phyloP scores from a whole-genome alignment of 1,139 yeast genomes.

The Geotrichum klebahnii region DNA sequence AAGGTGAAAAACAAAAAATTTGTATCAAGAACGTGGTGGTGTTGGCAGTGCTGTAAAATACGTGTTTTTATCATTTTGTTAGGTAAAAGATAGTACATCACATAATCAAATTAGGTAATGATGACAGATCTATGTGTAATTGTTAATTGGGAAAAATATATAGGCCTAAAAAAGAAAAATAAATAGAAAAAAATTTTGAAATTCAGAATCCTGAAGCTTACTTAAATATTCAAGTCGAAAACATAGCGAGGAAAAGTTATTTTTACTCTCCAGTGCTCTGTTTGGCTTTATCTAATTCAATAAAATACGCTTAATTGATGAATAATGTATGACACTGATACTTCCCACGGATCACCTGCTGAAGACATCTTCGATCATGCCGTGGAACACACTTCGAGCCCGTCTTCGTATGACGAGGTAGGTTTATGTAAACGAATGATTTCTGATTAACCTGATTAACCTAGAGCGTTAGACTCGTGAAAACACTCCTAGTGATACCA shows the following conservation, averaged over 20 bases:
- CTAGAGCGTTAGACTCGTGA: not conserved
- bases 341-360: constrained; percentile 1
- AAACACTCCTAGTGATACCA: not conserved
- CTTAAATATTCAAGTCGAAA: too few relatives aligned
- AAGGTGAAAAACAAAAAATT: constrained; percentile 10
- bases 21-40: constrained; percentile 6
- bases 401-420: not conserved
- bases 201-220: not conserved
- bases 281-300: not conserved
- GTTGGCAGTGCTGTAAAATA: constrained; percentile 1
- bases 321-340: not conserved
- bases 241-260: too few relatives aligned
- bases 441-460: not conserved
- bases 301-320: not conserved
- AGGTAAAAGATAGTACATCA: too few relatives aligned
- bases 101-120: not conserved
- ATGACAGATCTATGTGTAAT: not conserved
- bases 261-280: too few relatives aligned
- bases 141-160: too few relatives aligned
- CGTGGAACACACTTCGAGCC: not conserved
- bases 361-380: constrained; percentile 6
- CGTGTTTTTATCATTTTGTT: too few relatives aligned
- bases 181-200: not conserved
- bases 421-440: too few relatives aligned
- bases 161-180: not conserved